These are phyloP conservation scores for Phragmites australis DNA, from an alignment of 176 grass and related monocot genomes.

Conservation along the genomic window DNA sequence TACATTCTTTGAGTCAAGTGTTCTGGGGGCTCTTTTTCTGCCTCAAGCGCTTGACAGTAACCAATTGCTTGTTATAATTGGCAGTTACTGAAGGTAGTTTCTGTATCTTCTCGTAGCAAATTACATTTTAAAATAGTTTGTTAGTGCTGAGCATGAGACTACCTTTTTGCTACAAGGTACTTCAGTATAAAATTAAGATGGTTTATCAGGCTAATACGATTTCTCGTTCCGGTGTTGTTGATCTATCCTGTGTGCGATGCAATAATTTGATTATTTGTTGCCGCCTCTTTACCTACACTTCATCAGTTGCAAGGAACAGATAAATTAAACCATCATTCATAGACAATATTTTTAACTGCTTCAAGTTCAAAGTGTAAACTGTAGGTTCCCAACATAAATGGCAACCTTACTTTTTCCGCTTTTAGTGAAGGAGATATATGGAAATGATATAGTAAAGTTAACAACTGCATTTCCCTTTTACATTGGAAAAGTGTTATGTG, in stretches of 20 bases:
- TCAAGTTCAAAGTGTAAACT: constrained; percentile 24
- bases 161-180: constrained; percentile 24
- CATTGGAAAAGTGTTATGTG: background rate
- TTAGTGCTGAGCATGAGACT: constrained; percentile 28
- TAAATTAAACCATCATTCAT: background rate
- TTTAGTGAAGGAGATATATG: background rate
- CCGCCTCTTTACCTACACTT: constrained; percentile 8
- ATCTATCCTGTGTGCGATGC: constrained; percentile 11
- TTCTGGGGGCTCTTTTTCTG: constrained; percentile 39
- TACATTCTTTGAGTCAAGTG: constrained; percentile 54
- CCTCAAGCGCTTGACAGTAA: constrained; percentile 42
- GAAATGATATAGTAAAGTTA: constrained; percentile 5
- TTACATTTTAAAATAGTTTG: constrained; percentile 36
- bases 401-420: background rate
- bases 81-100: constrained; percentile 56
- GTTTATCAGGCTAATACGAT: constrained; percentile 17
- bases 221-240: constrained; percentile 14
- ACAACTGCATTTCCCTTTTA: background rate
- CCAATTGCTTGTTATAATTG: constrained; percentile 43
- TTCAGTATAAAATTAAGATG: constrained; percentile 1
- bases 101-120: constrained; percentile 44
- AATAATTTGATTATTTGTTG: constrained; percentile 27
- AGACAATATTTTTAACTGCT: constrained; percentile 4
- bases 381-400: background rate
- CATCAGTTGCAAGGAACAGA: constrained; percentile 3